Percentiles rank a stretch among this genome's conserved stretches.
Evolutionary conservation across 2,329 filamentous ascomycete genomes (phyloP).

Genomic region (Aspergillus ruber): DNA sequence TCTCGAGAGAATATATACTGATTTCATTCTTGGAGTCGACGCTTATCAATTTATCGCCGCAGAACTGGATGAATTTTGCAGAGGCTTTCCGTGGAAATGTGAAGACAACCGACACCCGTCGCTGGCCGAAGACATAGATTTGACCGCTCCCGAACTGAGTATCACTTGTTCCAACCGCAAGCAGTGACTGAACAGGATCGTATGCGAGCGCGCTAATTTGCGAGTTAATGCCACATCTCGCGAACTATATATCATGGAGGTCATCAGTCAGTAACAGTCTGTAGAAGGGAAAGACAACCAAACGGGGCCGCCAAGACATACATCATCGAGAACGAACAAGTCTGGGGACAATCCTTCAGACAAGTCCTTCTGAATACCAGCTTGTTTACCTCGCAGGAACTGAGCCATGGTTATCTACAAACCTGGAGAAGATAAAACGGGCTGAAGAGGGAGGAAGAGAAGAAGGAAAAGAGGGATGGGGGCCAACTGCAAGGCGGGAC

Average conservation of each 20-base stretch:
- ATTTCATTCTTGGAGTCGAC: conserved; percentile 83
- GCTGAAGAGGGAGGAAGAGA: conserved; percentile 12
- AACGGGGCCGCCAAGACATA: conserved; percentile 33
- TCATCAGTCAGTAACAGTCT: not conserved
- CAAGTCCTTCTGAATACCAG: conserved; percentile 85
- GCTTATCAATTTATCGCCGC: conserved; percentile 74
- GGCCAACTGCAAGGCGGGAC: not conserved
- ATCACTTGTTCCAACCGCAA: conserved; percentile 86
- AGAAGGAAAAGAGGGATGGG: not conserved
- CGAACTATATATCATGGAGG: conserved; percentile 41
- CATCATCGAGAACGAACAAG: conserved; percentile 76
- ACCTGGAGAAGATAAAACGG: conserved; percentile 18
- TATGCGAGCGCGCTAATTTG: conserved; percentile 74
- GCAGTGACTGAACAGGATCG: conserved; percentile 85
- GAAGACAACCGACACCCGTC: conserved; percentile 70
- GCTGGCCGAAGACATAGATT: conserved; percentile 82
- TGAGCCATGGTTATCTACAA: conserved; percentile 59
- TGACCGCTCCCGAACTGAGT: conserved; percentile 78
- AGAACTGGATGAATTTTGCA: conserved; percentile 74
- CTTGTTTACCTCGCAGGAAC: conserved; percentile 86
- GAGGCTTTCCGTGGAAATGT: conserved; percentile 65
- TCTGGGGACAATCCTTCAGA: conserved; percentile 73
- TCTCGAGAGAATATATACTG: conserved; percentile 71
- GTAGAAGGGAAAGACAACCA: conserved; percentile 7
- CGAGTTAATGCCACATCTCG: conserved; percentile 75